phyloP scores from a whole-genome alignment of 192 early-diverging fungal species.

The Lunasporangiospora selenospora region DNA sequence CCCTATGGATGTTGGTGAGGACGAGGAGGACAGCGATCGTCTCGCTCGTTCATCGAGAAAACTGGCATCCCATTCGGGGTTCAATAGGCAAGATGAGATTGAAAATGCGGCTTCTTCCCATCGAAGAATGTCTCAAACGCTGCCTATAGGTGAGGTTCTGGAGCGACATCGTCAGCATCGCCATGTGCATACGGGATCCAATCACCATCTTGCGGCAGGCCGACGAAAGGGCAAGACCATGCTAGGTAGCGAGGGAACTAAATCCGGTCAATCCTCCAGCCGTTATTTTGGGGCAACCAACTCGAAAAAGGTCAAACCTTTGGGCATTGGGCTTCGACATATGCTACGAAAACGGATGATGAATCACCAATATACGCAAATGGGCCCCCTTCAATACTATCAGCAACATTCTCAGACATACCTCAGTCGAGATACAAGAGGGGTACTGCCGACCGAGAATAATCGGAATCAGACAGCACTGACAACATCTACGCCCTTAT shows the following conservation, averaged over 20 bases:
- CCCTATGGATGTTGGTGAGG: no score
- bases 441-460: not conserved
- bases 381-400: not conserved
- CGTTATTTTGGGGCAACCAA: not conserved
- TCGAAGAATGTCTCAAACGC: no score
- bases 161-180: not conserved
- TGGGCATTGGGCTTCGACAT: slow-evolving; percentile 30
- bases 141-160: no score
- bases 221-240: slow-evolving; percentile 1
- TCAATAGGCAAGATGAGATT: no score
- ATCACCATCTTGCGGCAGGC: not conserved
- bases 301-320: slow-evolving; percentile 24
- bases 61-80: no score
- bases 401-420: not conserved
- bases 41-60: no score
- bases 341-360: slow-evolving; percentile 37
- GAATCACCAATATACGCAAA: not conserved
- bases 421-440: no score
- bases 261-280: not conserved
- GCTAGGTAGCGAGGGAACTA: slow-evolving; percentile 7
- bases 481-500: not conserved
- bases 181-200: not conserved
- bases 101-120: no score
- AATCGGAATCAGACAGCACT: not conserved
- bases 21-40: no score